Evolutionary conservation across 202 grass and related monocot genomes (phyloP).

Genomic region (Dendrocalamus latiflorus): DNA sequence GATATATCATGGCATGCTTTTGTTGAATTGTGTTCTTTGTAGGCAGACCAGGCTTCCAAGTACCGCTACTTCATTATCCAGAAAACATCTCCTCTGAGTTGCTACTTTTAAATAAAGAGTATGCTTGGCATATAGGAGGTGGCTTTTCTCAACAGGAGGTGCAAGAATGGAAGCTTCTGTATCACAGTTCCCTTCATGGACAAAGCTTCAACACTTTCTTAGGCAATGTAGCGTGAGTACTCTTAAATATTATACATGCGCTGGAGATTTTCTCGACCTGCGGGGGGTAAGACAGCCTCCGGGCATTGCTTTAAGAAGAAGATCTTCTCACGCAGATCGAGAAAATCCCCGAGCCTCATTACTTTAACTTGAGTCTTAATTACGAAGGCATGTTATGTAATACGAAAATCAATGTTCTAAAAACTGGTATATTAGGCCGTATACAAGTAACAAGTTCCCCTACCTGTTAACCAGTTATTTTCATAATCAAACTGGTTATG

Average conservation of each 20-base stretch:
- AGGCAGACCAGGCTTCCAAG: conserved; percentile 70
- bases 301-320: too few relatives aligned
- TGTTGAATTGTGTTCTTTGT: conserved; percentile 23
- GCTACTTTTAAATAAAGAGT: conserved; percentile 69
- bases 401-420: neutral
- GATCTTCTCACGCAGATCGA: too few relatives aligned
- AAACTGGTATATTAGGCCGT: too few relatives aligned
- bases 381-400: neutral
- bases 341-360: too few relatives aligned
- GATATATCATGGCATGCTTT: neutral
- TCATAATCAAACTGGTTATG: too few relatives aligned
- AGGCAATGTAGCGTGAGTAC: conserved; percentile 81
- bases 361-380: neutral
- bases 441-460: too few relatives aligned
- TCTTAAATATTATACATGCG: conserved; percentile 3
- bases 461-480: too few relatives aligned
- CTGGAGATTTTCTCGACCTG: neutral
- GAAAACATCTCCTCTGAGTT: conserved; percentile 50
- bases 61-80: conserved; percentile 68
- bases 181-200: conserved; percentile 87
- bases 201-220: conserved; percentile 95
- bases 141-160: conserved; percentile 64
- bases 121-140: conserved; percentile 93
- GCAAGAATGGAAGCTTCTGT: conserved; percentile 83
- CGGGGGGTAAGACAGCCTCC: too few relatives aligned